A percentile compares a stretch with the other conserved stretches of the same genome.
Conservation (phyloP, 2,329 filamentous ascomycete genomes). For the Colletotrichum abscissum region DNA sequence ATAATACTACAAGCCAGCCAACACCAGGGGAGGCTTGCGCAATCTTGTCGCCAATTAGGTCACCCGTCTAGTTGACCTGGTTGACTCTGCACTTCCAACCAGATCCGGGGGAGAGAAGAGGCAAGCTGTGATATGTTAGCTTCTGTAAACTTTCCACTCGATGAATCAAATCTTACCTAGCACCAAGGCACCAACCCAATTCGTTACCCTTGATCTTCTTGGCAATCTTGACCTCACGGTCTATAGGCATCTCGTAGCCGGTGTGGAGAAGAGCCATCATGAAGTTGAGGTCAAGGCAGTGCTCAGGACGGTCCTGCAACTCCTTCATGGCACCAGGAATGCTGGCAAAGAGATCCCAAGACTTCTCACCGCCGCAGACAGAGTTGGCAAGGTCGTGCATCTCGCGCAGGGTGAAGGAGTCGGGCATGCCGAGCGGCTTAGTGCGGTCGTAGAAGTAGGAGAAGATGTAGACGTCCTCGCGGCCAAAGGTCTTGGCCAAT, state of each 20-base stretch:
- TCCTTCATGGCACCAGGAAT: conserved; percentile 84
- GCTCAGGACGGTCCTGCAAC: conserved; percentile 84
- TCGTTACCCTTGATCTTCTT: conserved; percentile 99
- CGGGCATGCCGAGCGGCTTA: conserved; percentile 95
- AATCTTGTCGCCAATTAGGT: neutral
- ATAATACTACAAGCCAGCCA: conserved; percentile 34
- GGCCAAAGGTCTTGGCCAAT: conserved; percentile 89
- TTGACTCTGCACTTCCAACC: conserved; percentile 92
- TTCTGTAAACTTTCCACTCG: conserved; percentile 11
- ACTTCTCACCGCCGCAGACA: conserved; percentile 82
- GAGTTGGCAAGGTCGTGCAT: conserved; percentile 85
- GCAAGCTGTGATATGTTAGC: conserved; percentile 72
- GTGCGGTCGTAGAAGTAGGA: conserved; percentile 99
- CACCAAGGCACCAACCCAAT: conserved; percentile 96
- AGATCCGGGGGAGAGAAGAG: conserved; percentile 81
- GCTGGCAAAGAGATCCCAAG: conserved; percentile 84
- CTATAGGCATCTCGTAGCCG: conserved; percentile 97
- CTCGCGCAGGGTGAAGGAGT: conserved; percentile 92
- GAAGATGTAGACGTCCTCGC: conserved; percentile 95
- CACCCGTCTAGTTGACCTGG: conserved; percentile 69
- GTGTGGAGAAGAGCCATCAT: conserved; percentile 94
- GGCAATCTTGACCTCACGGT: conserved; percentile 95
- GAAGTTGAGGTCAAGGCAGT: conserved; percentile 95
- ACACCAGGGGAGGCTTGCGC: conserved; percentile 16
- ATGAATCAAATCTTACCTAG: conserved; percentile 73